phyloP scores from a whole-genome alignment of 2,329 filamentous ascomycete species.

The Aspergillus latus region DNA sequence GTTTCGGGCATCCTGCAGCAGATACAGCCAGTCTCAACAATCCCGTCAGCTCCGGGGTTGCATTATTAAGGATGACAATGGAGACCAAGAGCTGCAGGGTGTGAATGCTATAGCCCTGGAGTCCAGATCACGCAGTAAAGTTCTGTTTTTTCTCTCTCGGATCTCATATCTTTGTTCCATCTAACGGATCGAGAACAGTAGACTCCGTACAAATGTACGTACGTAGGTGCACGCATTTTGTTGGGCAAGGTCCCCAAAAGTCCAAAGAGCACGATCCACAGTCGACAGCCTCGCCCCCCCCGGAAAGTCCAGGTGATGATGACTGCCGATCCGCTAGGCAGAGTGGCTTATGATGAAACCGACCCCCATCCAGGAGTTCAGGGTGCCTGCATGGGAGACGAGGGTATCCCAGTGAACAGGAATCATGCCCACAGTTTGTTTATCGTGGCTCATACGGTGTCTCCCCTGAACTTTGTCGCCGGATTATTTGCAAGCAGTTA shows the following conservation, averaged over 20 bases:
- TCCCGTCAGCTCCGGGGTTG: slow-evolving; percentile 17
- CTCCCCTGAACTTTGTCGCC: background rate
- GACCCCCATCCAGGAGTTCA: slow-evolving; percentile 15
- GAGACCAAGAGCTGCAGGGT: slow-evolving; percentile 11
- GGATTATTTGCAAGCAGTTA: background rate
- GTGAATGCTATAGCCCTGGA: background rate
- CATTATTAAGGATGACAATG: slow-evolving; percentile 1
- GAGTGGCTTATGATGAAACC: slow-evolving; percentile 7
- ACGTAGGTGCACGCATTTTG: too few species aligned
- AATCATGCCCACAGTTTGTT: background rate
- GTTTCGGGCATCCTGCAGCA: slow-evolving; percentile 20
- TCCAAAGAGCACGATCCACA: background rate
- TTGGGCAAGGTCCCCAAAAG: background rate
- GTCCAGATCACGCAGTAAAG: background rate
- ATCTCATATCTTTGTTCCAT: slow-evolving; percentile 8
- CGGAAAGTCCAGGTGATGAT: slow-evolving; percentile 12
- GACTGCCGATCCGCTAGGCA: slow-evolving; percentile 12
- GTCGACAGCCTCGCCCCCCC: slow-evolving; percentile 14
- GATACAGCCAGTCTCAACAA: slow-evolving; percentile 18
- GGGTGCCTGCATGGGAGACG: slow-evolving; percentile 23
- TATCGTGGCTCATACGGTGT: background rate
- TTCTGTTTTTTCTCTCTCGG: background rate
- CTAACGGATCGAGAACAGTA: background rate
- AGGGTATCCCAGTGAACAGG: slow-evolving; percentile 20
- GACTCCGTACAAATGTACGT: background rate